Evolutionary conservation across 164 flowering plant genomes (phyloP).

Genomic region (Vitis labrusca): DNA sequence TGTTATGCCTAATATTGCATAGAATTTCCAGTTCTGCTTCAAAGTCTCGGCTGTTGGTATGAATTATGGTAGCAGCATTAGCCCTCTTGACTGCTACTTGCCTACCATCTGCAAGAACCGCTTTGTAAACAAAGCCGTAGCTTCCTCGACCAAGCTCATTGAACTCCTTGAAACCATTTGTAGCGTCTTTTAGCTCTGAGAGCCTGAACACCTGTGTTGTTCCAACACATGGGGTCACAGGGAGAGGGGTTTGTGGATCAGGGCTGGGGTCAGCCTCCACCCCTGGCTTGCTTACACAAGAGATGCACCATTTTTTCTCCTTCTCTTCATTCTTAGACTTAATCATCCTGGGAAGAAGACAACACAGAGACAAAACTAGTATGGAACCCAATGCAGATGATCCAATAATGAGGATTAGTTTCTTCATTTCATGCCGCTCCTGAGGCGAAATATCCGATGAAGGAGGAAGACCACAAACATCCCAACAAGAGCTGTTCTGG

Average conservation of each 20-base stretch:
- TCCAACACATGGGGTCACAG: slow-evolving; percentile 43
- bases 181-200: slow-evolving; percentile 85
- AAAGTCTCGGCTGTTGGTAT: slow-evolving; percentile 67
- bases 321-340: slow-evolving; percentile 28
- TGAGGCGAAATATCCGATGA: slow-evolving; percentile 19
- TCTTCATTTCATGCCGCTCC: slow-evolving; percentile 31
- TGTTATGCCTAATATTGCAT: slow-evolving; percentile 67
- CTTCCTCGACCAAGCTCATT: slow-evolving; percentile 94
- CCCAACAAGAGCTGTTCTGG: slow-evolving; percentile 84
- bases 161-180: slow-evolving; percentile 91
- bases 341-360: slow-evolving; percentile 45
- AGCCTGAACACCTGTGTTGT: slow-evolving; percentile 78
- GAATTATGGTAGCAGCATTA: slow-evolving; percentile 86
- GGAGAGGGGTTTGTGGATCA: slow-evolving; percentile 29
- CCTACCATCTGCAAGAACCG: slow-evolving; percentile 67
- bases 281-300: slow-evolving; percentile 48
- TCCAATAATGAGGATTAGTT: slow-evolving; percentile 41
- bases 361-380: slow-evolving; percentile 47
- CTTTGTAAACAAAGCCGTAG: slow-evolving; percentile 94
- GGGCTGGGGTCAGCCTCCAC: slow-evolving; percentile 29
- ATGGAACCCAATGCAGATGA: slow-evolving; percentile 44
- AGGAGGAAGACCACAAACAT: slow-evolving; percentile 45
- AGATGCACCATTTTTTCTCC: slow-evolving; percentile 35
- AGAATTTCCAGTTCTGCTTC: slow-evolving; percentile 79
- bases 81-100: slow-evolving; percentile 94